Evolutionary conservation across 1,284 basidiomycete species (phyloP), one percentile per base, ranked within the genome.

Genomic region (Cryptococcus maquisensis): DNA sequence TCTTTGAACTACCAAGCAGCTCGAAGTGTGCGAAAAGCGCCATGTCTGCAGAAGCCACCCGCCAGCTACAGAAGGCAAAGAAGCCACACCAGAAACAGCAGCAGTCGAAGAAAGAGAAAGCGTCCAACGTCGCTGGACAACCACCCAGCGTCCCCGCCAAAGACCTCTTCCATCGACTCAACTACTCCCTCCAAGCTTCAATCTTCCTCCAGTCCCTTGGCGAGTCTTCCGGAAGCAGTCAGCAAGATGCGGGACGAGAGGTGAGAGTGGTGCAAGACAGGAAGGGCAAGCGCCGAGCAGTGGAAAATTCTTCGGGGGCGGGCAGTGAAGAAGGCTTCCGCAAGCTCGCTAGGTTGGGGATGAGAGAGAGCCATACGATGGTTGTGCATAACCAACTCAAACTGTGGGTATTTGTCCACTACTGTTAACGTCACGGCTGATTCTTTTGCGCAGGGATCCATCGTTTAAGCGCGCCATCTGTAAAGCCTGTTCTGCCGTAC

Each of bases 301-400:
- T 52, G 3, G 52, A 55, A 47, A 26, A 46, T 21, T 26, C 50
- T 28, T 7, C 37, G 13, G 24, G 52, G n/a, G 32, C 52, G 55
- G 49, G 53, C 10, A 20, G 41, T 32, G 20, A 45, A 53, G 23
- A 18, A 4, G 45, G 26, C 23, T 65, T 58, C 40, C 61, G 41
- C 37, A 36, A 47, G 12, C 53, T 72, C 1, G 68, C 67, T 12
- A 63, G 63, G 46, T 49, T 55, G 13, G 55, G 54, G n/a, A 65
- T 72, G 58, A 62, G 54, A 21, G 54, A 62, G 0, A 60, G 62
- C 45, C 65, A 59, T 49, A 58, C 52, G 44, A 70, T 73, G 67
- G 63, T 60, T 1, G 66, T 64, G 4, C 73, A 74, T 55, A 72
- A 66, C 51, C 69, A 70, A 52, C 54, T 74, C 40, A 72, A 72